A percentile compares a stretch with the other conserved stretches of the same genome.
phyloP scores from a whole-genome alignment of 2,329 filamentous ascomycete genomes.

The Beauveria scarabaeidicola region DNA sequence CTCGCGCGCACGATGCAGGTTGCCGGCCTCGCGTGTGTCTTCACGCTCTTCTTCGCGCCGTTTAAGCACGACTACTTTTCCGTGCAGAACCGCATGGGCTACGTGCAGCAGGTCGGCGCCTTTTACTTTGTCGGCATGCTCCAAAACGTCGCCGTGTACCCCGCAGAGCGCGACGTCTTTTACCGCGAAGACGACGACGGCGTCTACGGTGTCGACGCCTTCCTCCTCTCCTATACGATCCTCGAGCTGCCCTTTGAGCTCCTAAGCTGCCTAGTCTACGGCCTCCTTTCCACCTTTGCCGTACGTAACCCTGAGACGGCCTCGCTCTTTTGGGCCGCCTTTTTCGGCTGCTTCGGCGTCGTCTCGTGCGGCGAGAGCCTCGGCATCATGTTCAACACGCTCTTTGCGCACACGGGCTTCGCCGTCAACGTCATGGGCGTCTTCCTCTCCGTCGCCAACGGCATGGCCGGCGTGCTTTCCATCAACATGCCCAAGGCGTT shows the following conservation, averaged over 20 bases:
- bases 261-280: constrained; percentile 55
- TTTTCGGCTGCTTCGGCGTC: constrained; percentile 64
- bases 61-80: constrained; percentile 59
- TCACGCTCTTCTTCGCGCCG: constrained; percentile 64
- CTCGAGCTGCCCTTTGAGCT: constrained; percentile 68
- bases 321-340: constrained; percentile 57
- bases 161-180: constrained; percentile 64
- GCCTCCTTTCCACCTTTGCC: constrained; percentile 54
- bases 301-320: constrained; percentile 55
- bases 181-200: constrained; percentile 68
- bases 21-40: constrained; percentile 51
- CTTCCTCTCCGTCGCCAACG: constrained; percentile 60
- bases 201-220: constrained; percentile 62
- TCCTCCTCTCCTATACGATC: constrained; percentile 60
- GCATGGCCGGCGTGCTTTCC: constrained; percentile 63
- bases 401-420: constrained; percentile 67
- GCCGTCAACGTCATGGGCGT: constrained; percentile 65
- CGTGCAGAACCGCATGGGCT: constrained; percentile 65
- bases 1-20: constrained; percentile 61
- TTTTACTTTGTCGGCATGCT: constrained; percentile 72
- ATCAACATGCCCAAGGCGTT: constrained; percentile 61
- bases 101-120: constrained; percentile 62
- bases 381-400: constrained; percentile 72
- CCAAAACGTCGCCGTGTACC: constrained; percentile 69
- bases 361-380: constrained; percentile 67